These are phyloP conservation scores for Citrus sinensis DNA, from an alignment of 345 rosid genomes.

Conservation along the genomic window DVS_A1.0 CM039163.1:5442001-5442500, in stretches of 20 bases:
- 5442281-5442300: neutral
- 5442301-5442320: slow-evolving; percentile 44
- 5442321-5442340: slow-evolving; percentile 76
- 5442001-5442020: neutral
- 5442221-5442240: neutral
- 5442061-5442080: neutral
- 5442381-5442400: slow-evolving; percentile 85
- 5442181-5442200: neutral
- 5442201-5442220: neutral
- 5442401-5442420: slow-evolving; percentile 95
- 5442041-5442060: neutral
- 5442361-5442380: slow-evolving; percentile 99
- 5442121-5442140: neutral
- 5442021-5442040: neutral
- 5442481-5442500: slow-evolving; percentile 92
- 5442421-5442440: slow-evolving; percentile 96
- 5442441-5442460: slow-evolving; percentile 98
- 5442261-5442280: neutral
- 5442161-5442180: neutral
- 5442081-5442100: neutral
- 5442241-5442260: neutral
- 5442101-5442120: neutral
- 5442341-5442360: slow-evolving; percentile 93
- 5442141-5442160: too few species aligned
- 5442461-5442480: slow-evolving; percentile 89